Conservation (phyloP, 805 yeast genomes). For the Hanseniaspora hatyaiensis region DNA sequence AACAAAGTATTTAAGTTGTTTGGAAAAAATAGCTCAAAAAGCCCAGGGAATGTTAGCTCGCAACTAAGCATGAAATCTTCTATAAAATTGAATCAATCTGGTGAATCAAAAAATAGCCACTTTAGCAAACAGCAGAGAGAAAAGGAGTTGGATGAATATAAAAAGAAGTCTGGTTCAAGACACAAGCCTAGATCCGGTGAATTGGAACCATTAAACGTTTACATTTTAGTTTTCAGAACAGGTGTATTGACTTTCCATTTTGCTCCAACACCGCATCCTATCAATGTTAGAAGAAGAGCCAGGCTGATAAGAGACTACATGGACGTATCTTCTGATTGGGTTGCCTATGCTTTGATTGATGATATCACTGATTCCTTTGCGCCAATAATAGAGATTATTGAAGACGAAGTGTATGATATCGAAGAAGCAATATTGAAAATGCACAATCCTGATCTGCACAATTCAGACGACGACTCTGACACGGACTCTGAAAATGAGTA, state of each 20-base stretch:
- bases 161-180: constrained; percentile 36
- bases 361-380: constrained; percentile 97
- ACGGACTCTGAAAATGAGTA: constrained; percentile 17
- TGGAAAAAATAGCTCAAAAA: not conserved
- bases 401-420: constrained; percentile 85
- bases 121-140: constrained; percentile 25
- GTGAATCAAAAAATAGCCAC: constrained; percentile 15
- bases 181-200: constrained; percentile 41
- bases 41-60: not conserved
- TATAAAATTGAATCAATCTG: not conserved
- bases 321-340: constrained; percentile 90
- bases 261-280: constrained; percentile 90
- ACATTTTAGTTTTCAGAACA: constrained; percentile 78
- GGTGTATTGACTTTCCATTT: constrained; percentile 91
- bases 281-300: constrained; percentile 88
- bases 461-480: constrained; percentile 28
- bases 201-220: constrained; percentile 81
- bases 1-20: constrained; percentile 11
- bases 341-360: constrained; percentile 89
- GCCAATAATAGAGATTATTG: constrained; percentile 88
- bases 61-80: not conserved
- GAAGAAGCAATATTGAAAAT: constrained; percentile 81
- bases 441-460: constrained; percentile 53
- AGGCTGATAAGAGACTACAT: constrained; percentile 76
- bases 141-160: constrained; percentile 31